These are phyloP conservation scores for Telopea speciosissima DNA, from an alignment of 177 flowering plant species.

Conservation along the genomic window DNA sequence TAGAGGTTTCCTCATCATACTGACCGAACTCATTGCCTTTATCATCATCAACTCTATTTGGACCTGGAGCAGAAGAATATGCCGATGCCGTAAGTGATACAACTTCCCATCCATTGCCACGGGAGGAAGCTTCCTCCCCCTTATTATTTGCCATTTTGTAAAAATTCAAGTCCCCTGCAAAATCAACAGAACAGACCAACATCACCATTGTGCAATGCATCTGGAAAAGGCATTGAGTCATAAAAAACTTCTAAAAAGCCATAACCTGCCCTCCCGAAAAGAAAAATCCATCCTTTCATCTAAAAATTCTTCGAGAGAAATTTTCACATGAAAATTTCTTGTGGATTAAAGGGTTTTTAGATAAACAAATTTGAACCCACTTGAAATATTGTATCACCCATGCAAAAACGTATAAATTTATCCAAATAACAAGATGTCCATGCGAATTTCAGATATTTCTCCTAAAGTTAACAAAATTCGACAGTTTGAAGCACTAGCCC, in stretches of 20 bases:
- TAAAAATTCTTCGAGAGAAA: not conserved
- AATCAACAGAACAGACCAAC: not conserved
- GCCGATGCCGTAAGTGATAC: conserved; percentile 93
- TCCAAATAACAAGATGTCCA: not conserved
- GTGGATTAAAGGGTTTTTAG: not conserved
- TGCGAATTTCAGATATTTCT: not conserved
- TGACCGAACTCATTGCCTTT: conserved; percentile 11
- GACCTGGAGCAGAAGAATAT: conserved; percentile 87
- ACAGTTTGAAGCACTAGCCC: too few species aligned
- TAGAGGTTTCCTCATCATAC: conserved; percentile 39
- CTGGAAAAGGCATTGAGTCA: not conserved
- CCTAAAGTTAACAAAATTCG: too few species aligned
- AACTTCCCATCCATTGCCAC: conserved; percentile 96
- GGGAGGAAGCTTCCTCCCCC: conserved; percentile 36
- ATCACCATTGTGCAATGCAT: not conserved
- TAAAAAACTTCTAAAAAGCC: too few species aligned
- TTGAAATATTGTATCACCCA: not conserved
- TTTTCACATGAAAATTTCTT: not conserved
- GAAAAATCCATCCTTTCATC: not conserved
- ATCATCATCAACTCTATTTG: conserved; percentile 36
- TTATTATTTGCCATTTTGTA: conserved; percentile 26
- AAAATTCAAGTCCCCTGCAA: conserved; percentile 4
- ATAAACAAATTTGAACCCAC: not conserved
- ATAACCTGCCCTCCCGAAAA: not conserved
- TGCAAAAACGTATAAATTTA: too few species aligned